Conservation (phyloP, 805 yeast genomes). For the Yamadazyma insecticola region DNA sequence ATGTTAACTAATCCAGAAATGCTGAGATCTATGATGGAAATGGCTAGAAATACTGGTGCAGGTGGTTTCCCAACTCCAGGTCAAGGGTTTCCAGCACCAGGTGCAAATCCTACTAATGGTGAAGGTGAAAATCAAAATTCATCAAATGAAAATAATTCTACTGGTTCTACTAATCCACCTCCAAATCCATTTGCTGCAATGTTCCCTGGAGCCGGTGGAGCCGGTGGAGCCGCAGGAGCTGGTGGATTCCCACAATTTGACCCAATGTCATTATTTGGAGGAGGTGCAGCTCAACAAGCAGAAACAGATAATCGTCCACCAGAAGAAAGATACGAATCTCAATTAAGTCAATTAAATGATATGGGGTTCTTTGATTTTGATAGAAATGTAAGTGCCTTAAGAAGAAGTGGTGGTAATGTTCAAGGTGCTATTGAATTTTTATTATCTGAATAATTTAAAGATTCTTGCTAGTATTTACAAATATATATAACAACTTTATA, state of each 20-base stretch:
- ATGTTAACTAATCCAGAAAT: conserved; percentile 71
- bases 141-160: conserved; percentile 8
- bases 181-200: conserved; percentile 38
- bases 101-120: conserved; percentile 11
- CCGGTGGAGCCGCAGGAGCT: too few relatives aligned
- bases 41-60: conserved; percentile 47
- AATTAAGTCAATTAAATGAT: conserved; percentile 43
- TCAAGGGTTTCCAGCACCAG: conserved; percentile 30
- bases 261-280: conserved; percentile 52
- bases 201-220: conserved; percentile 24
- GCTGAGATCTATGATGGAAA: conserved; percentile 76
- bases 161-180: conserved; percentile 11
- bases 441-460: conserved; percentile 5
- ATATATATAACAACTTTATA: too few relatives aligned
- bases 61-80: conserved; percentile 35
- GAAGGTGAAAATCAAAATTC: conserved; percentile 8
- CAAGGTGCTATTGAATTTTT: conserved; percentile 90
- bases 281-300: conserved; percentile 27
- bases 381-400: conserved; percentile 81
- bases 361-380: conserved; percentile 86
- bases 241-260: conserved; percentile 38
- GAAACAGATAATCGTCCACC: conserved; percentile 41
- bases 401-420: conserved; percentile 95
- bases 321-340: conserved; percentile 40
- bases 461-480: too few relatives aligned